Base-by-base conservation (phyloP, 2,329 filamentous ascomycete species). In the Colletotrichum somersetense region DNA sequence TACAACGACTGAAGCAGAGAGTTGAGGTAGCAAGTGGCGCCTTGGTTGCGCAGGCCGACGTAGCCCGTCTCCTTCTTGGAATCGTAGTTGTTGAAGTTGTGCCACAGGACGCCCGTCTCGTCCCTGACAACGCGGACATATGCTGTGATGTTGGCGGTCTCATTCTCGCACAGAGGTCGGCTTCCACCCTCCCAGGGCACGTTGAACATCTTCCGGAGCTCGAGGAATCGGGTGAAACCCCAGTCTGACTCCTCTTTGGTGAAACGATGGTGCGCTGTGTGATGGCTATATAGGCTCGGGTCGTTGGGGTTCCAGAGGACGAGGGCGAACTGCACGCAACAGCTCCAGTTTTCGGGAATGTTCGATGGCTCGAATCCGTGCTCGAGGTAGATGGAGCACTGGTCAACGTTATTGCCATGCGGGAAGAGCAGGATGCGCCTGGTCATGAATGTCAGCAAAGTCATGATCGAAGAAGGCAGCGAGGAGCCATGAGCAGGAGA, bases 41-140 rank as follows among this genome's bases (percentile, higher is more conserved):
- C 96, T 82, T 98, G 96, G 78, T 99, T 99, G 82, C 96, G 96
- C 66, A 99, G 86, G 3, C 96, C 96, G 53, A 99, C 96, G 85
- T 95, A 98, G 69, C 96, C 96, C 0, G 96, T 99, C 83, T 98
- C 95, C 80, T 96, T 97, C 85, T 98, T 99, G n/a, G 96, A 98
- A 80, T 99, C 95, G 81, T 99, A 99, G 83, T 96, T 95, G 80
- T 91, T 87, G 81, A 97, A 96, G 82, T 94, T 96, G 83, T 97
- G 94, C 94, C 94, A 97, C 71, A 97, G 80, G 5, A 96, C 94
- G 66, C 94, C 94, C 1, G 94, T 97, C 74, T 95, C 94, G 77
- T 97, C 94, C 78, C 96, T 93, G 61, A 96, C 90, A 62, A 96
- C 86, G 64, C 94, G 89, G 58, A 97, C 88, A 77, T 94, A 97